Evolutionary conservation across 495 filamentous ascomycete species (phyloP).

Genomic region (Halenospora varia): DNA sequence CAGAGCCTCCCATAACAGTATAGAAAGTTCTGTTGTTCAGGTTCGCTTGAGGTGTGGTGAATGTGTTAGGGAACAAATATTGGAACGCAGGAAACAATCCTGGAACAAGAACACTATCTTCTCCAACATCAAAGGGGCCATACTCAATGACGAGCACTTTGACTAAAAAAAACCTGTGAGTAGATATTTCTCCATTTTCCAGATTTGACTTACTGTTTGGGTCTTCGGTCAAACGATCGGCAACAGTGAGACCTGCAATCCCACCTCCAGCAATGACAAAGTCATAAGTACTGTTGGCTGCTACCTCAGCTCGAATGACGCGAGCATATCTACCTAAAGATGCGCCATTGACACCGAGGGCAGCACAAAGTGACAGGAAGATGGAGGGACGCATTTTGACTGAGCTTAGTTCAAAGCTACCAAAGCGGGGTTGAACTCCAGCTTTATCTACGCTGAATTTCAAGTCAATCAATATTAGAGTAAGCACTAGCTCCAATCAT

Average conservation of each 20-base stretch:
- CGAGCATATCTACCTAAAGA: constrained; percentile 22
- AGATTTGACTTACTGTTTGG: constrained; percentile 33
- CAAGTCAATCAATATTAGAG: too few species aligned
- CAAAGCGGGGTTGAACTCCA: too few species aligned
- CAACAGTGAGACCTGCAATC: constrained; percentile 41
- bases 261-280: constrained; percentile 48
- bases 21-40: constrained; percentile 39
- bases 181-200: neutral
- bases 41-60: constrained; percentile 8
- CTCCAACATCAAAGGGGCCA: constrained; percentile 40
- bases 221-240: constrained; percentile 42
- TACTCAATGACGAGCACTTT: constrained; percentile 45
- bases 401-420: too few species aligned
- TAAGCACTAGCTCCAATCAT: too few species aligned
- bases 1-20: constrained; percentile 43
- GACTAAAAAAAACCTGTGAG: constrained; percentile 13
- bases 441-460: too few species aligned
- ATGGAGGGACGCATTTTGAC: too few species aligned
- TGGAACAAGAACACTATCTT: constrained; percentile 20
- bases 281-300: constrained; percentile 32
- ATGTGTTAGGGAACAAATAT: constrained; percentile 18
- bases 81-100: constrained; percentile 34
- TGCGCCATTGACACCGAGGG: neutral
- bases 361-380: too few species aligned
- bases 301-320: constrained; percentile 14